Conservation (phyloP, 78 protist genomes). For the Isochrysis galbana region DNA sequence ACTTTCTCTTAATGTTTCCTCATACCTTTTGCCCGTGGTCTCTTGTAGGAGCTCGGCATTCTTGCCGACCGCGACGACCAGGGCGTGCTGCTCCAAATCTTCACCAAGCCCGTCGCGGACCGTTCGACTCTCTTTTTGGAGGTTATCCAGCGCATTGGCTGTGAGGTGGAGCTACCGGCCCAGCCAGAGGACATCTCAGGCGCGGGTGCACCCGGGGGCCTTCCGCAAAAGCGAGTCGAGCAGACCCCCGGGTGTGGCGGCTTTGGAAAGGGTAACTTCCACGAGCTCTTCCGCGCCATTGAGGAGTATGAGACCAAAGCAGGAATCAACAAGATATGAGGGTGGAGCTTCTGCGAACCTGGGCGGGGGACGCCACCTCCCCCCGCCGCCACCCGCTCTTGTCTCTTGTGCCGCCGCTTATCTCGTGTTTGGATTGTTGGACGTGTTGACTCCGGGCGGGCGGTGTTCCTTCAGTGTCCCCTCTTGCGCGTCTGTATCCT, state of each 20-base stretch:
- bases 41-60: too few species aligned
- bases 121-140: background rate
- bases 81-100: slow-evolving; percentile 8
- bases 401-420: too few species aligned
- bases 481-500: too few species aligned
- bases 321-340: background rate
- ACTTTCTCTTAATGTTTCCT: too few species aligned
- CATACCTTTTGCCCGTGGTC: background rate
- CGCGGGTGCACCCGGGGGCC: too few species aligned
- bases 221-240: too few species aligned
- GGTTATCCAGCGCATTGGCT: slow-evolving; percentile 16
- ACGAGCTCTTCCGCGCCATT: background rate
- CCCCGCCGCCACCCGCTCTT: too few species aligned
- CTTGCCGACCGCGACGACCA: slow-evolving; percentile 24
- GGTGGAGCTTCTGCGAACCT: too few species aligned
- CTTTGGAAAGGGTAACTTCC: slow-evolving; percentile 23
- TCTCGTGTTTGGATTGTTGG: too few species aligned
- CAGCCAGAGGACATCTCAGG: background rate
- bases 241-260: slow-evolving; percentile 6
- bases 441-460: too few species aligned
- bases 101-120: slow-evolving; percentile 11
- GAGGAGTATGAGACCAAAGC: background rate
- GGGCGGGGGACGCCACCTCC: too few species aligned
- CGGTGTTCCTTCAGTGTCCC: too few species aligned
- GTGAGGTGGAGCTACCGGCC: background rate